Evolutionary conservation across 768 basidiomycete species (phyloP).

Genomic region (Kwoniella dendrophila): DNA sequence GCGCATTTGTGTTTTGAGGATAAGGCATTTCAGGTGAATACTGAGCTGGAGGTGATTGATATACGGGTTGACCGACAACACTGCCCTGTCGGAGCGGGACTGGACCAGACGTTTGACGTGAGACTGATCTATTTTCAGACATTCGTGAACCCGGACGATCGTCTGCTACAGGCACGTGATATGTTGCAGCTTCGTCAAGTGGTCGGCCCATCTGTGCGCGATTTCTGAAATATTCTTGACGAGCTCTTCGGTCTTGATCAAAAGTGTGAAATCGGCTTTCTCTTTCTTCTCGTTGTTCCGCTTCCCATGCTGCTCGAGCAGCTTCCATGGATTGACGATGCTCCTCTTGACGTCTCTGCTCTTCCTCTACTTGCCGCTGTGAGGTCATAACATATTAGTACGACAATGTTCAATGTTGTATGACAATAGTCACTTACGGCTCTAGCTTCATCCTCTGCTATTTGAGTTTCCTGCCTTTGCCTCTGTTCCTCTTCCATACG

Average conservation of each 20-base stretch:
- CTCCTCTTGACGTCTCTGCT: constrained; percentile 29
- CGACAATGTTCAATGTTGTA: too few relatives aligned
- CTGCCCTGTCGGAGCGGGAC: constrained; percentile 17
- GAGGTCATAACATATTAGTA: constrained; percentile 16
- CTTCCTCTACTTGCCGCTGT: constrained; percentile 42
- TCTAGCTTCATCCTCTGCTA: constrained; percentile 43
- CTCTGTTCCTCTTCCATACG: constrained; percentile 32
- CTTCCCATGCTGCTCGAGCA: constrained; percentile 24
- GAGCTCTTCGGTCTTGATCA: constrained; percentile 31
- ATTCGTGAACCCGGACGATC: constrained; percentile 10
- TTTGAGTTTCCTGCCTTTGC: constrained; percentile 40
- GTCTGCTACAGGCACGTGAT: constrained; percentile 8
- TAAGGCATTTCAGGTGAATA: constrained; percentile 31
- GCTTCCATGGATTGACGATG: constrained; percentile 13
- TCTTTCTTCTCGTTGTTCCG: constrained; percentile 23
- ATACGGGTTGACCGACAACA: constrained; percentile 23
- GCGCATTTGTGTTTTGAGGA: constrained; percentile 9
- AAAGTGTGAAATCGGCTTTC: constrained; percentile 27
- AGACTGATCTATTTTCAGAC: constrained; percentile 20
- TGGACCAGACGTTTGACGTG: constrained; percentile 16
- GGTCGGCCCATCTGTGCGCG: constrained; percentile 18
- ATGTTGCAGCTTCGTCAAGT: constrained; percentile 19
- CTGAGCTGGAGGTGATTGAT: constrained; percentile 39
- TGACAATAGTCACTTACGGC: constrained; percentile 39
- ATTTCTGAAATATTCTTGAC: constrained; percentile 29